phyloP scores from a whole-genome alignment of 257 asterid species.

The Solanum virginianum region DNA sequence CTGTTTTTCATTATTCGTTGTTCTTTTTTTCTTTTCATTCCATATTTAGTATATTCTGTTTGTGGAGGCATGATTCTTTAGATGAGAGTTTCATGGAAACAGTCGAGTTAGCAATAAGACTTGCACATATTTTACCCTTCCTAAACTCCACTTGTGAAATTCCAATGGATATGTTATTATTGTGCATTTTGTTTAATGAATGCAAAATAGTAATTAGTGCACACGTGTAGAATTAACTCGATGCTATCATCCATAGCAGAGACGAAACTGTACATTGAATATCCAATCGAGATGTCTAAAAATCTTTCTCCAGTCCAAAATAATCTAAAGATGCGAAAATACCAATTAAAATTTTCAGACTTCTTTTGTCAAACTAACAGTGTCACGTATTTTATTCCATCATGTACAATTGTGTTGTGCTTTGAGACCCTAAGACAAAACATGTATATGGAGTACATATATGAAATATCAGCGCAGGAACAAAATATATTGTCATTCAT shows the following conservation, averaged over 20 bases:
- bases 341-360: neutral
- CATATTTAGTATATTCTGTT: no score
- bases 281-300: neutral
- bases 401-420: neutral
- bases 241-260: neutral
- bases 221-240: neutral
- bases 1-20: no score
- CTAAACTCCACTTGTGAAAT: no score
- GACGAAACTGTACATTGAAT: neutral
- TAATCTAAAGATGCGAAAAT: neutral
- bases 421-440: neutral
- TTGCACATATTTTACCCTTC: no score
- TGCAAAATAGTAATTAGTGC: neutral
- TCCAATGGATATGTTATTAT: no score
- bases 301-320: neutral
- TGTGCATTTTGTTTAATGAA: neutral
- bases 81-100: no score
- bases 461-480: neutral
- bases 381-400: neutral
- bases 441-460: neutral
- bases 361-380: neutral
- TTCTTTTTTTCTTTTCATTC: no score
- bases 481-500: neutral
- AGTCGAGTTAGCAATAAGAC: no score
- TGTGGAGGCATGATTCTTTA: no score